These are phyloP conservation scores for Claviceps maximensis DNA, from an alignment of 2,329 filamentous ascomycete genomes.

Conservation along the genomic window DNA sequence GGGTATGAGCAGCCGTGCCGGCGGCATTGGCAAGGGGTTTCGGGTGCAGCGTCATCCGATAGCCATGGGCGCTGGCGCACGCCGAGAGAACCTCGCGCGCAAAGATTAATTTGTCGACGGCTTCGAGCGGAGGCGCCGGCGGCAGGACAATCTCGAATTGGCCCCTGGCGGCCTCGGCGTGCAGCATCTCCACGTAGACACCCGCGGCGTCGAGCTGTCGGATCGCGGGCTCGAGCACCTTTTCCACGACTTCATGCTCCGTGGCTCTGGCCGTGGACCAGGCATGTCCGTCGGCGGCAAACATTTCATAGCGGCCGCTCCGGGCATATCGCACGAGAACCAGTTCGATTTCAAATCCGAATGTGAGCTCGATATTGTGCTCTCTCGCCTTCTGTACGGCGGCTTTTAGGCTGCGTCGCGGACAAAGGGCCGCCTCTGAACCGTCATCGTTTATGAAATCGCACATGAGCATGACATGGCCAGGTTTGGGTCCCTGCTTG, in stretches of 20 bases:
- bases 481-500: constrained; percentile 40
- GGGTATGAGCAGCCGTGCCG: constrained; percentile 56
- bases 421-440: constrained; percentile 41
- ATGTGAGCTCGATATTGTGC: constrained; percentile 43
- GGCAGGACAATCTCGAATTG: constrained; percentile 70
- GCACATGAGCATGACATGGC: constrained; percentile 53
- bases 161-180: constrained; percentile 58
- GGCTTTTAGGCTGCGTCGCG: constrained; percentile 47
- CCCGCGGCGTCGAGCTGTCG: constrained; percentile 44
- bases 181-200: constrained; percentile 58
- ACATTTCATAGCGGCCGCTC: constrained; percentile 23
- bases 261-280: constrained; percentile 57
- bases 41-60: constrained; percentile 61
- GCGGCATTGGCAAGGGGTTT: constrained; percentile 46
- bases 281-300: constrained; percentile 51
- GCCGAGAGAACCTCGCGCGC: constrained; percentile 55
- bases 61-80: constrained; percentile 46
- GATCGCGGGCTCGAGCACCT: constrained; percentile 53
- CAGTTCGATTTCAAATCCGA: constrained; percentile 77
- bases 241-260: constrained; percentile 40
- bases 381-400: constrained; percentile 37
- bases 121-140: constrained; percentile 46
- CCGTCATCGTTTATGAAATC: constrained; percentile 49
- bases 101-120: constrained; percentile 59
- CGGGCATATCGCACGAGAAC: constrained; percentile 45